These are phyloP conservation scores for Yarrowia osloensis DNA, from an alignment of 805 yeast species.

Conservation along the genomic window DNA sequence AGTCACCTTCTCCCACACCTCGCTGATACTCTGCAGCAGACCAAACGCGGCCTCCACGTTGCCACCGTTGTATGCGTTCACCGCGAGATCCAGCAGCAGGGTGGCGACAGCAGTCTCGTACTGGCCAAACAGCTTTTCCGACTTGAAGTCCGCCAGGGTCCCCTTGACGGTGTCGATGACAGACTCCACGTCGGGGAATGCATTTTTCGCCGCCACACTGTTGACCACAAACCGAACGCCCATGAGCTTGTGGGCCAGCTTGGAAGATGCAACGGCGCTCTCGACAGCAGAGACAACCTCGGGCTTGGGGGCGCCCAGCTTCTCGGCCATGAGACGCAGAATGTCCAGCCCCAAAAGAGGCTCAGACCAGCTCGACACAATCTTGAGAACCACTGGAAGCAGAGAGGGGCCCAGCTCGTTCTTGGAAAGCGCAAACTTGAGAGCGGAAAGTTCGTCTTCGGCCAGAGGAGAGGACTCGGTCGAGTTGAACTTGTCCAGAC, in stretches of 20 bases:
- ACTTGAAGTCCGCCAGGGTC: conserved; percentile 35
- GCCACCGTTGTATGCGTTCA: conserved; percentile 40
- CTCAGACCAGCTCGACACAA: conserved; percentile 52
- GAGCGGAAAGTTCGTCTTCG: conserved; percentile 35
- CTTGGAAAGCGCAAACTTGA: conserved; percentile 33
- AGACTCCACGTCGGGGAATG: conserved; percentile 13
- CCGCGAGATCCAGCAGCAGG: conserved; percentile 52
- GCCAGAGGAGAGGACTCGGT: conserved; percentile 33
- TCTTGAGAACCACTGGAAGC: conserved; percentile 44
- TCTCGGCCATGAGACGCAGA: conserved; percentile 51
- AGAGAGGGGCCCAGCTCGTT: conserved; percentile 39
- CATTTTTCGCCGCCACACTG: conserved; percentile 38
- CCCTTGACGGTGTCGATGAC: conserved; percentile 33
- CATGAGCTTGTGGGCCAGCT: conserved; percentile 52
- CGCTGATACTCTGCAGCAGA: conserved; percentile 40
- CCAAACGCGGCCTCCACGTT: conserved; percentile 38
- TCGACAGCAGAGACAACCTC: conserved; percentile 37
- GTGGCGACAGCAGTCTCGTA: conserved; percentile 49
- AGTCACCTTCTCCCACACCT: conserved; percentile 41
- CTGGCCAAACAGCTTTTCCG: conserved; percentile 28
- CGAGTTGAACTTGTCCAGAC: conserved; percentile 38
- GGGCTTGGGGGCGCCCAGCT: conserved; percentile 46
- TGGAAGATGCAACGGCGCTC: conserved; percentile 38
- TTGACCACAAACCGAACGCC: conserved; percentile 60
- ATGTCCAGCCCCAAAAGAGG: conserved; percentile 63